Evolutionary conservation across 768 basidiomycete species (phyloP).

Genomic region (Boletus huronensis): DNA sequence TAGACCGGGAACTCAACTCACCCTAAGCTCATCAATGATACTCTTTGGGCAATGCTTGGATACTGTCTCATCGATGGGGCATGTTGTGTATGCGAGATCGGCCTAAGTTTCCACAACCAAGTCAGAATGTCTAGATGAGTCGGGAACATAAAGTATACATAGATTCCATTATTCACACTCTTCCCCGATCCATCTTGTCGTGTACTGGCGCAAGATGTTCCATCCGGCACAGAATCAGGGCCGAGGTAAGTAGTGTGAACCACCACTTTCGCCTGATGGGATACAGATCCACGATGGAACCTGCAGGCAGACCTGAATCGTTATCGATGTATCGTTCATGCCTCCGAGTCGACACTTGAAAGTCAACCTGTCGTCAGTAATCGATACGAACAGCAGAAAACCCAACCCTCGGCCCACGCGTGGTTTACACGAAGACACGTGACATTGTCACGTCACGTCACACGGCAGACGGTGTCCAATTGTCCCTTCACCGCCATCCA

Average conservation of each 20-base stretch:
- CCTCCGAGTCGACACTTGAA: not conserved
- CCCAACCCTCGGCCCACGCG: not conserved
- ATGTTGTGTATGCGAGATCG: not conserved
- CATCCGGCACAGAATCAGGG: not conserved
- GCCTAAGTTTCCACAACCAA: too few species aligned
- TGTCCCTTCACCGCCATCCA: constrained; percentile 7
- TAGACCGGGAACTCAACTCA: not conserved
- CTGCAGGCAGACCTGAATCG: not conserved
- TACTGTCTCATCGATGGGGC: not conserved
- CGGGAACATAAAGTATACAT: too few species aligned
- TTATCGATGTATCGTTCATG: not conserved
- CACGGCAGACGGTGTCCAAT: constrained; percentile 6
- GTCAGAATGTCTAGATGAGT: not conserved
- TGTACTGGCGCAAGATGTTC: too few species aligned
- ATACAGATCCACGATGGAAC: not conserved
- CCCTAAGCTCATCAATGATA: not conserved
- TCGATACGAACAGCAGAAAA: not conserved
- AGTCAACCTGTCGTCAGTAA: too few species aligned
- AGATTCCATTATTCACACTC: too few species aligned
- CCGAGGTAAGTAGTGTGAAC: not conserved
- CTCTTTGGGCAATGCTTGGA: not conserved
- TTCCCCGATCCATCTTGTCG: too few species aligned
- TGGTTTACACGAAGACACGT: constrained; percentile 6
- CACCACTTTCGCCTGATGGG: not conserved
- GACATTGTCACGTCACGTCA: constrained; percentile 6